Percentiles rank a stretch among this genome's conserved stretches.
Conservation (phyloP, 768 basidiomycete species). For the Kwoniella pini region DNA sequence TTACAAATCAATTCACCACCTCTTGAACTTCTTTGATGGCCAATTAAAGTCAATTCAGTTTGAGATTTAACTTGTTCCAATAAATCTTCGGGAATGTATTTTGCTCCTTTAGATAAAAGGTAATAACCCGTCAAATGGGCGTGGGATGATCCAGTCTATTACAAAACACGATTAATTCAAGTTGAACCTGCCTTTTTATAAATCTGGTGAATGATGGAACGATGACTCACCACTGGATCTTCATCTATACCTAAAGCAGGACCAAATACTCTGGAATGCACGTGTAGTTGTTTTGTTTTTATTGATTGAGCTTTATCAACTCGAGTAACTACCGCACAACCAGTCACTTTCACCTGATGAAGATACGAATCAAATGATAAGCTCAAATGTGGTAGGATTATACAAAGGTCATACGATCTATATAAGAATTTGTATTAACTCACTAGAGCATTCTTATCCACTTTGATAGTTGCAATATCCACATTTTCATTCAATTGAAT, state of each 20-base stretch:
- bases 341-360: neutral
- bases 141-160: conserved; percentile 39
- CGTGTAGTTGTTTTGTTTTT: conserved; percentile 11
- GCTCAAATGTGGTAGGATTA: too few species aligned
- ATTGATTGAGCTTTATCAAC: neutral
- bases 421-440: too few species aligned
- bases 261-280: conserved; percentile 30
- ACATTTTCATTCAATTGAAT: conserved; percentile 14
- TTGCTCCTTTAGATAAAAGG: conserved; percentile 13
- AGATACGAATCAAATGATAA: too few species aligned
- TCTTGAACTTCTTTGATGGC: conserved; percentile 30
- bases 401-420: too few species aligned
- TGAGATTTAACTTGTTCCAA: neutral
- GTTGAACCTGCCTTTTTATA: too few species aligned
- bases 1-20: conserved; percentile 23
- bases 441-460: conserved; percentile 25
- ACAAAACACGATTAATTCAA: neutral
- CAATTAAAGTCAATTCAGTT: neutral
- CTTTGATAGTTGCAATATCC: conserved; percentile 11
- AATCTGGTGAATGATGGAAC: neutral
- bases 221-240: conserved; percentile 41
- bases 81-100: conserved; percentile 10
- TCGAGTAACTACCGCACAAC: conserved; percentile 1
- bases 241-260: conserved; percentile 35
- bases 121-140: conserved; percentile 35